A percentile compares a stretch with the other conserved stretches of the same genome.
These are phyloP conservation scores for Nicotiana benthamiana DNA, from an alignment of 257 asterid species.

Conservation along the genomic window DNA sequence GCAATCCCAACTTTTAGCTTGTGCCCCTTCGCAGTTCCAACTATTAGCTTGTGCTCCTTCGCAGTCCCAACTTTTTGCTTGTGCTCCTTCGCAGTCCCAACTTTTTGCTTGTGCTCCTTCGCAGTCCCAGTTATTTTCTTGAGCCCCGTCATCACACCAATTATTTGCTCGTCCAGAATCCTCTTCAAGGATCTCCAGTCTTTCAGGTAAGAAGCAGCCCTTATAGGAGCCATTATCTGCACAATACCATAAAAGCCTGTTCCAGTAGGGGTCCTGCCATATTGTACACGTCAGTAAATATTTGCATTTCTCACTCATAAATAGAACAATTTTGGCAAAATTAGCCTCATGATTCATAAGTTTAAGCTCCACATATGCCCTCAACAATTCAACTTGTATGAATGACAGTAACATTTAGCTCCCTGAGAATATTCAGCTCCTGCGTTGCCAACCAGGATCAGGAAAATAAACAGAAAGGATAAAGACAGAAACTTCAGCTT, in stretches of 20 bases:
- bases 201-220: constrained; percentile 83
- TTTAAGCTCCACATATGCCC: neutral
- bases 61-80: neutral
- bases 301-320: neutral
- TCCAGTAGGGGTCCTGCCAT: constrained; percentile 76
- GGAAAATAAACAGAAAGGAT: neutral
- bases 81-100: neutral
- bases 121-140: neutral
- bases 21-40: neutral
- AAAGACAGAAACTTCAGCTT: neutral
- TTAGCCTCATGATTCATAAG: neutral
- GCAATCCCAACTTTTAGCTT: neutral
- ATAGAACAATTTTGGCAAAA: neutral
- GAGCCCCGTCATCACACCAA: neutral
- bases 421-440: neutral
- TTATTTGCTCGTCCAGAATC: constrained; percentile 7
- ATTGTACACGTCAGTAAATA: constrained; percentile 17
- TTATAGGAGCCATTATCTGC: constrained; percentile 60
- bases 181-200: constrained; percentile 22
- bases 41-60: neutral
- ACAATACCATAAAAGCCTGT: constrained; percentile 81
- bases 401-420: neutral
- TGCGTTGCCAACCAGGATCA: neutral
- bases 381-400: neutral
- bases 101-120: neutral